phyloP scores from a whole-genome alignment of 805 yeast species.

The Candida palmyrensis region DNA sequence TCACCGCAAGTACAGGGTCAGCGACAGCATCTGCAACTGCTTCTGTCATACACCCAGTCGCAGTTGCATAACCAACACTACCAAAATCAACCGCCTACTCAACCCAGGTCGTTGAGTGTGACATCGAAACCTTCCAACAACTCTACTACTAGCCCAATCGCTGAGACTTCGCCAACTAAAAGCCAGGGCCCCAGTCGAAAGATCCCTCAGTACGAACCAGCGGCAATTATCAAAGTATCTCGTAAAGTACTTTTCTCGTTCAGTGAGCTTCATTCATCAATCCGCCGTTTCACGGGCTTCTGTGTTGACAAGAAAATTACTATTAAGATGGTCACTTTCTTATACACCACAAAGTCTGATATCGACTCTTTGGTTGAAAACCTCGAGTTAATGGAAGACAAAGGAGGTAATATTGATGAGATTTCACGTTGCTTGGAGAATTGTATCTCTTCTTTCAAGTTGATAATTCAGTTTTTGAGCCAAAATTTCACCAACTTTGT shows the following conservation, averaged over 20 bases:
- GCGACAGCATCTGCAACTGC: conserved; percentile 2
- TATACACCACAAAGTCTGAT: conserved; percentile 48
- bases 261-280: conserved; percentile 58
- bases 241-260: conserved; percentile 58
- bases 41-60: neutral
- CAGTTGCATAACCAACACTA: conserved; percentile 2
- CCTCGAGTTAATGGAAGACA: conserved; percentile 47
- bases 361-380: conserved; percentile 54
- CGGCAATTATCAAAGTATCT: conserved; percentile 39
- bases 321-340: conserved; percentile 46
- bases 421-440: conserved; percentile 26
- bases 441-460: conserved; percentile 44
- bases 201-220: conserved; percentile 9
- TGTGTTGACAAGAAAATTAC: conserved; percentile 53
- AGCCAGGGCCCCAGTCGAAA: conserved; percentile 2
- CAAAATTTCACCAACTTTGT: conserved; percentile 45
- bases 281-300: conserved; percentile 53
- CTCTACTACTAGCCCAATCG: neutral
- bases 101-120: too few species aligned
- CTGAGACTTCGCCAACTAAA: neutral
- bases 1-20: conserved; percentile 1
- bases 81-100: neutral
- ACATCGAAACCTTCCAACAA: too few species aligned
- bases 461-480: conserved; percentile 43
- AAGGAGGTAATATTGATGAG: conserved; percentile 25